A percentile compares a stretch with the other conserved stretches of the same genome.
Conservation (phyloP, 495 filamentous ascomycete genomes). For the Zalerion maritima region DNA sequence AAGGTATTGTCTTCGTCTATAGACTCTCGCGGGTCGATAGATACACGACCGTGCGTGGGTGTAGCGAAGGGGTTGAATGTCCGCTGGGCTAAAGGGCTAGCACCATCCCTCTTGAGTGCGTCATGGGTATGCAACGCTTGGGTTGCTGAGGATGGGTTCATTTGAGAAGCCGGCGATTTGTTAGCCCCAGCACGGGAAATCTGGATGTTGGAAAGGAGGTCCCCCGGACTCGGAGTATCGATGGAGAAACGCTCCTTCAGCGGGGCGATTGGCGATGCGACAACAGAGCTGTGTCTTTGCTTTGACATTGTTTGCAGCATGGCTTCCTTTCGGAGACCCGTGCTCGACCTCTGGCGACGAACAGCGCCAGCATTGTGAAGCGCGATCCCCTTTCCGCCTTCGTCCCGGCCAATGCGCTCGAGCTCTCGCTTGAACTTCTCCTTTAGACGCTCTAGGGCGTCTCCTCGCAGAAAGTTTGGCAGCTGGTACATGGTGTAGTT, state of each 20-base stretch:
- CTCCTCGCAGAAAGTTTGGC: constrained; percentile 79
- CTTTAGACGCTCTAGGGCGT: constrained; percentile 72
- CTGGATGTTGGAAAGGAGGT: constrained; percentile 69
- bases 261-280: constrained; percentile 14
- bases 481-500: constrained; percentile 83
- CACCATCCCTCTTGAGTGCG: constrained; percentile 7
- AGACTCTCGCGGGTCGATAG: constrained; percentile 54
- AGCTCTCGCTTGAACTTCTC: constrained; percentile 81
- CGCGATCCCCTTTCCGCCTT: constrained; percentile 85
- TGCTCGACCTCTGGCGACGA: constrained; percentile 56
- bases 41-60: constrained; percentile 34
- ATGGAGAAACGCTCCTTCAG: constrained; percentile 20
- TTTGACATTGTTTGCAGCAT: constrained; percentile 49
- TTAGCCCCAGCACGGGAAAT: constrained; percentile 42
- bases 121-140: constrained; percentile 6
- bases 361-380: constrained; percentile 63
- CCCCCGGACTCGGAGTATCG: constrained; percentile 50
- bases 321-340: constrained; percentile 66
- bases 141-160: constrained; percentile 5
- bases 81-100: constrained; percentile 47
- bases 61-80: constrained; percentile 41
- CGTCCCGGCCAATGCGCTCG: constrained; percentile 71
- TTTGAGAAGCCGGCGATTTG: constrained; percentile 4
- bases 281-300: constrained; percentile 19
- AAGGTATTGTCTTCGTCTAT: constrained; percentile 78